These are phyloP conservation scores for Shiraia bambusicola DNA, from an alignment of 2,329 filamentous ascomycete species.

Conservation along the genomic window DNA sequence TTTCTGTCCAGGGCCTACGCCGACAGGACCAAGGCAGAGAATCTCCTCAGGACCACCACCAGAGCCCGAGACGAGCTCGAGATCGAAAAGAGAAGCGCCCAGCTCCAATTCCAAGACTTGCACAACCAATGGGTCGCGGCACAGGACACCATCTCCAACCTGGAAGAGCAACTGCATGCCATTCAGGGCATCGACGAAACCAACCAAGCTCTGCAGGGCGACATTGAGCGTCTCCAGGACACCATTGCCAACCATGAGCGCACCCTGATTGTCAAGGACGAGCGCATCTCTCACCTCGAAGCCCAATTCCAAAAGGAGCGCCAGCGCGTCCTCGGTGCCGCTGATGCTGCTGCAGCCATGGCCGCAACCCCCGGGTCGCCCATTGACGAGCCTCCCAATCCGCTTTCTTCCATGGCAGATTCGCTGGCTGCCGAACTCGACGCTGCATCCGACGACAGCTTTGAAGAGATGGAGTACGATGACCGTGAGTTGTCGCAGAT, in stretches of 20 bases:
- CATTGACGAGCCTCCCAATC: slow-evolving; percentile 6
- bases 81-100: slow-evolving; percentile 1
- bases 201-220: slow-evolving; percentile 7
- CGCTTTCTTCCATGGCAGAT: slow-evolving; percentile 6
- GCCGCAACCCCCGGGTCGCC: slow-evolving; percentile 13
- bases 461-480: slow-evolving; percentile 8
- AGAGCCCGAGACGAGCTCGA: slow-evolving; percentile 9
- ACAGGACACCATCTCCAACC: slow-evolving; percentile 8
- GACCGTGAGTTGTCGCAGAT: slow-evolving; percentile 6
- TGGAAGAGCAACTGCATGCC: slow-evolving; percentile 6
- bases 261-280: slow-evolving; percentile 24
- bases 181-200: slow-evolving; percentile 6
- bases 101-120: slow-evolving; percentile 14
- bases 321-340: slow-evolving; percentile 9
- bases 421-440: slow-evolving; percentile 21
- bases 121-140: slow-evolving; percentile 11
- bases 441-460: slow-evolving; percentile 4
- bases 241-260: slow-evolving; percentile 12
- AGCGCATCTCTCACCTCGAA: slow-evolving; percentile 27
- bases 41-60: neutral
- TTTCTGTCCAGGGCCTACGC: slow-evolving; percentile 10
- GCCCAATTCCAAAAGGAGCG: slow-evolving; percentile 20
- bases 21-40: slow-evolving; percentile 4
- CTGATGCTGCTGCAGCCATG: slow-evolving; percentile 7
- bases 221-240: slow-evolving; percentile 13